These are phyloP conservation scores for Coemansia sp. DNA, from an alignment of 192 early-diverging fungal species.

Conservation along the genomic window DNA sequence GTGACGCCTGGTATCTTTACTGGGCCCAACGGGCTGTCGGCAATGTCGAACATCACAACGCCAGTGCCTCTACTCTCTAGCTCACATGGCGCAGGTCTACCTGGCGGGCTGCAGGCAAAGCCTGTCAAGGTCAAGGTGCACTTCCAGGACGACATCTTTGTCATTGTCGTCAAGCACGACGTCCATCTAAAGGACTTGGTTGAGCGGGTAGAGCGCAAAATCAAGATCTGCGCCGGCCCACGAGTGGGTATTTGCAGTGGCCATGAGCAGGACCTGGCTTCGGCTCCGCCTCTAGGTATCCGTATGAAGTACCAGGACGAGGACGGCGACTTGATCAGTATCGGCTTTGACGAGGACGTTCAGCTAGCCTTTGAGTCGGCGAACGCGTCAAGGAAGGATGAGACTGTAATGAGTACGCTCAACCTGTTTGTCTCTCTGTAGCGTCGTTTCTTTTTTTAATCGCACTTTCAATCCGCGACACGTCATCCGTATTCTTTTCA, in stretches of 20 bases:
- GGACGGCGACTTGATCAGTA: constrained; percentile 86
- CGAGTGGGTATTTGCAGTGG: constrained; percentile 58
- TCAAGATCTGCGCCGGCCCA: constrained; percentile 74
- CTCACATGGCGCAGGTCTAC: constrained; percentile 27
- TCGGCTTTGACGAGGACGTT: constrained; percentile 91
- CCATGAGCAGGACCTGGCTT: constrained; percentile 43
- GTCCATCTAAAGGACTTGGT: constrained; percentile 78
- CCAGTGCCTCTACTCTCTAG: constrained; percentile 28
- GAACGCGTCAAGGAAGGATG: constrained; percentile 42
- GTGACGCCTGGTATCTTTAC: constrained; percentile 32
- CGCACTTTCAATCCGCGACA: background rate
- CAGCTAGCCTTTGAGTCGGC: constrained; percentile 85
- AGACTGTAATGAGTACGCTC: constrained; percentile 42
- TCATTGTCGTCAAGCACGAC: constrained; percentile 81
- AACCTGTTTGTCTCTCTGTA: constrained; percentile 52
- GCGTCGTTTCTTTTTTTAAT: background rate
- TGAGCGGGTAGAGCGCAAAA: constrained; percentile 86
- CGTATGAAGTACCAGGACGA: constrained; percentile 91
- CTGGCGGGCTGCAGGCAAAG: constrained; percentile 26
- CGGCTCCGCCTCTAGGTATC: constrained; percentile 57
- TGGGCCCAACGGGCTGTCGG: constrained; percentile 13
- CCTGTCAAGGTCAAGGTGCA: constrained; percentile 85
- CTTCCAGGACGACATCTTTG: constrained; percentile 86
- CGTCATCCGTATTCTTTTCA: background rate
- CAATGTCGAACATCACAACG: constrained; percentile 31